Conservation (phyloP, 768 basidiomycete genomes). For the Boletus rufocinnamomeus region DNA sequence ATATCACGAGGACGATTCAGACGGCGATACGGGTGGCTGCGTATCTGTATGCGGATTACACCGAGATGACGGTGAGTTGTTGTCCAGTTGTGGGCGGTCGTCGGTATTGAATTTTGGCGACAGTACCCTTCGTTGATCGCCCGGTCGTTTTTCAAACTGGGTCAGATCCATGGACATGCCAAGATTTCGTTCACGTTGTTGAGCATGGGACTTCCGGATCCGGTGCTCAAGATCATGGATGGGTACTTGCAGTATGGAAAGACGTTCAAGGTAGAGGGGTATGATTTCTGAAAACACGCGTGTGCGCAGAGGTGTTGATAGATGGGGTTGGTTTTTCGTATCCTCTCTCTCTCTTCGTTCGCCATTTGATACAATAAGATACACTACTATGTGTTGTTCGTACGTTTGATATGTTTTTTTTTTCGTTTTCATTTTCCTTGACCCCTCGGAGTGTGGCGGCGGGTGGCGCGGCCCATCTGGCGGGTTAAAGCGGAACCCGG, state of each 20-base stretch:
- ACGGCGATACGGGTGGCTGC: conserved; percentile 91
- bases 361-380: no score
- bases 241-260: conserved; percentile 87
- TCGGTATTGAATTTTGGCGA: no score
- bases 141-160: conserved; percentile 89
- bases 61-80: conserved; percentile 82
- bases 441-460: neutral
- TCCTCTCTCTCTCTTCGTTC: no score
- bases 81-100: no score
- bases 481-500: conserved; percentile 3
- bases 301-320: no score
- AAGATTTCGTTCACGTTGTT: conserved; percentile 93
- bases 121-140: conserved; percentile 89
- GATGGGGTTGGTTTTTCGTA: no score
- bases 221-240: conserved; percentile 91
- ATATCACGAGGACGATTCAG: conserved; percentile 87
- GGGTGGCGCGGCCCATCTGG: neutral
- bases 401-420: neutral
- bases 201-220: conserved; percentile 91
- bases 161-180: conserved; percentile 88
- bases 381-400: no score
- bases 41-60: conserved; percentile 89
- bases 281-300: conserved; percentile 54
- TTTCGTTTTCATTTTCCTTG: neutral
- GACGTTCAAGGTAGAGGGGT: conserved; percentile 85